Evolutionary conservation across 176 grass and related monocot genomes (phyloP).

Genomic region (Tuctoria greenei): DNA sequence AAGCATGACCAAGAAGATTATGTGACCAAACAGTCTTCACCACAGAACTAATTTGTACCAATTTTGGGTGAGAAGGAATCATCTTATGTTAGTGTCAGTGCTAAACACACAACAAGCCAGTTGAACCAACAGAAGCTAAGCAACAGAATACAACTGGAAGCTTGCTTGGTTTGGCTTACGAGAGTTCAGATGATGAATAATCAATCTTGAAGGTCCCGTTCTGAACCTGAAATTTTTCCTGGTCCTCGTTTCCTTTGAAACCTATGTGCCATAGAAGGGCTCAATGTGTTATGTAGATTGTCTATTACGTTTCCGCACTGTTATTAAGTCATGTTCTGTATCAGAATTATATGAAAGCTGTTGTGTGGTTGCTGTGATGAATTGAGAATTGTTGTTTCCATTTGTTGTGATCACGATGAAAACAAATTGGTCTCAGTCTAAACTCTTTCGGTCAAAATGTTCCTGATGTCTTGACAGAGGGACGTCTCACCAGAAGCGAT

Average conservation of each 20-base stretch:
- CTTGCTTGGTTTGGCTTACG: conserved; percentile 76
- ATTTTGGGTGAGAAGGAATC: conserved; percentile 10
- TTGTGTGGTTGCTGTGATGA: not conserved
- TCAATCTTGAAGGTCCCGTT: not conserved
- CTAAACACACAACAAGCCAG: conserved; percentile 26
- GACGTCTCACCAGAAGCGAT: not conserved
- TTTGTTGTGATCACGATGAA: not conserved
- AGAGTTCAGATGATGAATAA: conserved; percentile 76
- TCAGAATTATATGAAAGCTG: not conserved
- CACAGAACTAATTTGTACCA: no score
- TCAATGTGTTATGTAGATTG: conserved; percentile 38
- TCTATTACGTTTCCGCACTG: conserved; percentile 28
- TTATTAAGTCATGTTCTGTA: conserved; percentile 27
- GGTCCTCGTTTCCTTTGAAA: not conserved
- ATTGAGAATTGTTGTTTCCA: not conserved
- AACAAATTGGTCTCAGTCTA: not conserved
- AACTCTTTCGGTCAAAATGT: no score
- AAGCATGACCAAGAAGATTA: conserved; percentile 29
- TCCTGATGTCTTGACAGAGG: not conserved
- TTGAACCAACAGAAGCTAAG: conserved; percentile 21
- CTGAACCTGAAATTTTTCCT: not conserved
- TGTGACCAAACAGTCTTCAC: no score
- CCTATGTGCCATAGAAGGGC: no score
- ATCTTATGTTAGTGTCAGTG: conserved; percentile 1
- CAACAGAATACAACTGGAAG: conserved; percentile 44